Evolutionary conservation across 805 yeast genomes (phyloP).

Genomic region (Ogataea allantospora): DNA sequence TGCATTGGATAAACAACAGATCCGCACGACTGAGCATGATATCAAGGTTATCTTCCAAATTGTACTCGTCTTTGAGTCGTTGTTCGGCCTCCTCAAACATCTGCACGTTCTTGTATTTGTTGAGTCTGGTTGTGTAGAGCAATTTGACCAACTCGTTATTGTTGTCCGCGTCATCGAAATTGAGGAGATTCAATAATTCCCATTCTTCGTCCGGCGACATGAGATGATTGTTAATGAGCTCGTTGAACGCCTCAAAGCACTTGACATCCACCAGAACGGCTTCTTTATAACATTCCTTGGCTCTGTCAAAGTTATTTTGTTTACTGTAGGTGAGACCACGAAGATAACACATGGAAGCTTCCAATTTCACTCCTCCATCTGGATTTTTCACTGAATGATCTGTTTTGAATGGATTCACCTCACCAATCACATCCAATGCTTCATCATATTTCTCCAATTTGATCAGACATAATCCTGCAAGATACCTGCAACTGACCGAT

Average conservation of each 20-base stretch:
- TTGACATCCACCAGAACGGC: conserved; percentile 86
- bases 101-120: conserved; percentile 64
- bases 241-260: conserved; percentile 90
- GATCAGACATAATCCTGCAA: conserved; percentile 71
- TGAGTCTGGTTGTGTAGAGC: conserved; percentile 71
- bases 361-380: conserved; percentile 85
- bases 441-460: conserved; percentile 81
- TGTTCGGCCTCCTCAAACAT: conserved; percentile 64
- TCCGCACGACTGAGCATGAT: conserved; percentile 69
- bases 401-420: conserved; percentile 64
- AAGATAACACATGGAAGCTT: conserved; percentile 81
- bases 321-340: conserved; percentile 82
- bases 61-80: conserved; percentile 67
- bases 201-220: conserved; percentile 85
- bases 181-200: conserved; percentile 64
- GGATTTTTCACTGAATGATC: conserved; percentile 40
- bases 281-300: conserved; percentile 82
- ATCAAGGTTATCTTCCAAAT: conserved; percentile 67
- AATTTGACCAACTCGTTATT: conserved; percentile 78
- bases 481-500: conserved; percentile 74
- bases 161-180: conserved; percentile 72
- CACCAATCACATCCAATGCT: conserved; percentile 84
- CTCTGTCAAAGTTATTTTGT: conserved; percentile 79
- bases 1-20: conserved; percentile 68
- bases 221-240: conserved; percentile 66